Base-by-base conservation (phyloP, 129 eudicot genomes). In the Solidago caesia region DNA sequence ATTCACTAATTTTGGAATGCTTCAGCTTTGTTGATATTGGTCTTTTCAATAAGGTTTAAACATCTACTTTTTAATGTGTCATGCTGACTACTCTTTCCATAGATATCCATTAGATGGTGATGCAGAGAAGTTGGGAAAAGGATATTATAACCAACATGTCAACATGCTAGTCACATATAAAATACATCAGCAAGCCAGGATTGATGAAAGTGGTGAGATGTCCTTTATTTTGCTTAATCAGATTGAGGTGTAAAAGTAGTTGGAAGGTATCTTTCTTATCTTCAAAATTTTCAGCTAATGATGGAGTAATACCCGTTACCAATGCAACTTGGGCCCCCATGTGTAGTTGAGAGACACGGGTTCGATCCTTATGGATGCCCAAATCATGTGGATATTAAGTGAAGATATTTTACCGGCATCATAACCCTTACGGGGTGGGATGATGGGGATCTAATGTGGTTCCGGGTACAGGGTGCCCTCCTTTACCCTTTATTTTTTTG, bases 121-220 rank as follows among this genome's bases (percentile, higher is more conserved):
- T 61, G 63, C 44, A 51, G 6, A 47, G 14, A 59, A 47, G 25
- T 41, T 68, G 21, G 47, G 49, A 62, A 47, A 68, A 43, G 26
- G 5, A 68, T 57, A 69, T 61, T 33, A 53, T 16, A 47, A 41
- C 60, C 53, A 13, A 77, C 76, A 77, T 77, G 75, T 11, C 44
- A 59, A 59, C 70, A n/a, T 43, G 51, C 73, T 51, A 4, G 63
- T 60, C 75, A 69, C 76, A 68, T 69, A 69, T 55, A 29, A 43
- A 13, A 42, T 29, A 65, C 79, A 65, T 52, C 6, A 29, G 46
- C 11, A 70, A 27, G 62, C n/a, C 4, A 70, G 29, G 9, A 2
- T 27, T 2, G 41, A n/a, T 51, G 26, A 49, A 5, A 46, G 29
- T 70, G 74, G 26, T 33, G 62, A 51, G 44, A 70, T 70, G 71